Evolutionary conservation across 2,329 filamentous ascomycete species (phyloP).

Genomic region (Nemania diffusa): DNA sequence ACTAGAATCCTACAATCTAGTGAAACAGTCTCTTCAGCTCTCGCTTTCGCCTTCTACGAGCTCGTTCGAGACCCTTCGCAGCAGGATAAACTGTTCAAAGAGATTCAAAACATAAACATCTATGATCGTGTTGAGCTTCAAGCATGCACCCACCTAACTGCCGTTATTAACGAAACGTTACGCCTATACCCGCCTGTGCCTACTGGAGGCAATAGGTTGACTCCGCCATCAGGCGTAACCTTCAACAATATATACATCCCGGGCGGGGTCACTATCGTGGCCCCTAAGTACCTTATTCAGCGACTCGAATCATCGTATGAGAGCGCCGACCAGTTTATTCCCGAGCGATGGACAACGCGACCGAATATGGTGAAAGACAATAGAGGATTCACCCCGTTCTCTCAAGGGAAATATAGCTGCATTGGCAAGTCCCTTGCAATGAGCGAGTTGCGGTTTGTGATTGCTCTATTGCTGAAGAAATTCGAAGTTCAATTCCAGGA

Average conservation of each 20-base stretch:
- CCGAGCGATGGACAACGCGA: slow-evolving; percentile 38
- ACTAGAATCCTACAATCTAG: background rate
- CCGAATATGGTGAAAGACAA: slow-evolving; percentile 31
- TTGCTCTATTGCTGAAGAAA: slow-evolving; percentile 33
- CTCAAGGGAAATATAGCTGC: slow-evolving; percentile 32
- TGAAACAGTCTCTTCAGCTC: slow-evolving; percentile 17
- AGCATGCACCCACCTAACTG: slow-evolving; percentile 38
- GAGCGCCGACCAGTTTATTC: slow-evolving; percentile 31
- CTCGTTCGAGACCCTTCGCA: slow-evolving; percentile 11
- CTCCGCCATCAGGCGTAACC: slow-evolving; percentile 42
- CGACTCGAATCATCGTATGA: slow-evolving; percentile 35
- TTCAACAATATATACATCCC: slow-evolving; percentile 46
- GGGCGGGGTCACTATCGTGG: slow-evolving; percentile 36
- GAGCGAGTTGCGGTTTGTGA: slow-evolving; percentile 37
- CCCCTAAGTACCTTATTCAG: slow-evolving; percentile 34
- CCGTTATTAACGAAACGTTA: slow-evolving; percentile 48
- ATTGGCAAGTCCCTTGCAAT: slow-evolving; percentile 37
- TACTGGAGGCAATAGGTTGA: slow-evolving; percentile 43
- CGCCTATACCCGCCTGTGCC: slow-evolving; percentile 46
- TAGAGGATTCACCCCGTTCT: slow-evolving; percentile 16
- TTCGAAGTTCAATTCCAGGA: slow-evolving; percentile 35
- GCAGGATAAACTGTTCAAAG: slow-evolving; percentile 13
- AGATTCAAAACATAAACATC: slow-evolving; percentile 27
- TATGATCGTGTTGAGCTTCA: slow-evolving; percentile 34
- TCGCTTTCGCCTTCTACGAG: slow-evolving; percentile 27